Evolutionary conservation across 2,329 filamentous ascomycete genomes (phyloP), one percentile per base, ranked within the genome.

Genomic region (Lachnellula willkommii): DNA sequence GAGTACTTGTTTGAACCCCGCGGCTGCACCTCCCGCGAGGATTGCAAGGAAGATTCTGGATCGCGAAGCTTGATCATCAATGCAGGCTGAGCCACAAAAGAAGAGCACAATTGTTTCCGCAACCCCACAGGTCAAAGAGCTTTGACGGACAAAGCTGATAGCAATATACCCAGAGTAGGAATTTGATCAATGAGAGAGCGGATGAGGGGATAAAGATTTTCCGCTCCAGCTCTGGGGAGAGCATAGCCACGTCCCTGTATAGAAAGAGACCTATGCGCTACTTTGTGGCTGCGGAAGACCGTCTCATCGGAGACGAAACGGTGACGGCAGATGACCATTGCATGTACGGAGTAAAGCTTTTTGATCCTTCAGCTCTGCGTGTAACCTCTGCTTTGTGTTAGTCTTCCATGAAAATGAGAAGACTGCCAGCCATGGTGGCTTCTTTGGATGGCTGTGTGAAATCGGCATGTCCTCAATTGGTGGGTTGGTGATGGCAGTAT

Each of bases 381-480:
- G 49, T 39, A 17, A 9, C 28, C 24, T 14, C 8, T 20, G 42
- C 24, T 14, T 15, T 20, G 42, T 5, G 12, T 17, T 45, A 26
- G 11, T 22, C 42, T n/a, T 36, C 7, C 17, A 45, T 20, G 35
- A 26, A 32, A 36, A 48, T 51, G 22, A 46, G 22, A 42, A 45
- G 32, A 50, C 47, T 40, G 17, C 22, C 12, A 42, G 45, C 22
- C 26, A 24, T 14, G 50, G 55, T 61, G 59, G 59, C 56, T 61
- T 49, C 32, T 50, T 14, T 52, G 11, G 50, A 60, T 61, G 60
- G 62, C 60, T 64, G 60, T 55, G 51, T 24, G 48, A 22, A 15
- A 55, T 59, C 62, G 62, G 62, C 59, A 50, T 56, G 50, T 14
- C 60, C 60, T 62, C 53, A 17, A 64, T 59, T 60, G 57, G 59